phyloP scores from a whole-genome alignment of 495 filamentous ascomycete species.

The Podospora australis region DNA sequence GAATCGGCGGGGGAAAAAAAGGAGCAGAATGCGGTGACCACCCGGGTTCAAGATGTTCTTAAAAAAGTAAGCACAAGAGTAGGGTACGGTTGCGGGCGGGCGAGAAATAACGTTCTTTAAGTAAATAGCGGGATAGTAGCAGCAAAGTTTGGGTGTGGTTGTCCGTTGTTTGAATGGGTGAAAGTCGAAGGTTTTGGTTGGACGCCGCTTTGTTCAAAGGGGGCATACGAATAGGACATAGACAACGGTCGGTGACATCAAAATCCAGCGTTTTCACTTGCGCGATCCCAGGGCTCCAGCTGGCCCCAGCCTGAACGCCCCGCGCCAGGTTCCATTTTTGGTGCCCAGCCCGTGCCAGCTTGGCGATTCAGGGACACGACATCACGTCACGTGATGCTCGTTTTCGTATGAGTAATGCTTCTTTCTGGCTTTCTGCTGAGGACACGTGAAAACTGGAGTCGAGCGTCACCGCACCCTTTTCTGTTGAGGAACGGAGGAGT shows the following conservation, averaged over 20 bases:
- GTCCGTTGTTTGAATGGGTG: neutral
- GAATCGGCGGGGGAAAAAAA: neutral
- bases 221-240: too few species aligned
- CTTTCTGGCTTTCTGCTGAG: neutral
- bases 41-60: too few species aligned
- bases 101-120: too few species aligned
- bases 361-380: slow-evolving; percentile 10
- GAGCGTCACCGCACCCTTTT: too few species aligned
- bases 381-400: slow-evolving; percentile 15
- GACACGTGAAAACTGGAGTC: neutral
- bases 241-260: slow-evolving; percentile 23
- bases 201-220: slow-evolving; percentile 7
- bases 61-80: neutral
- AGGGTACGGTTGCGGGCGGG: neutral
- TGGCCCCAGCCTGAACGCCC: slow-evolving; percentile 6
- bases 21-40: neutral
- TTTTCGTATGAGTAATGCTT: neutral
- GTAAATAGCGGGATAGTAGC: neutral
- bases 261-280: slow-evolving; percentile 17
- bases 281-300: slow-evolving; percentile 7
- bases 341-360: slow-evolving; percentile 2
- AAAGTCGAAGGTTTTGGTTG: neutral
- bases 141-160: neutral
- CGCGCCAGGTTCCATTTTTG: too few species aligned
- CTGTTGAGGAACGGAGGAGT: too few species aligned